Conservation (phyloP, 2,329 filamentous ascomycete genomes). For the Sporothrix brasiliensis region DNA sequence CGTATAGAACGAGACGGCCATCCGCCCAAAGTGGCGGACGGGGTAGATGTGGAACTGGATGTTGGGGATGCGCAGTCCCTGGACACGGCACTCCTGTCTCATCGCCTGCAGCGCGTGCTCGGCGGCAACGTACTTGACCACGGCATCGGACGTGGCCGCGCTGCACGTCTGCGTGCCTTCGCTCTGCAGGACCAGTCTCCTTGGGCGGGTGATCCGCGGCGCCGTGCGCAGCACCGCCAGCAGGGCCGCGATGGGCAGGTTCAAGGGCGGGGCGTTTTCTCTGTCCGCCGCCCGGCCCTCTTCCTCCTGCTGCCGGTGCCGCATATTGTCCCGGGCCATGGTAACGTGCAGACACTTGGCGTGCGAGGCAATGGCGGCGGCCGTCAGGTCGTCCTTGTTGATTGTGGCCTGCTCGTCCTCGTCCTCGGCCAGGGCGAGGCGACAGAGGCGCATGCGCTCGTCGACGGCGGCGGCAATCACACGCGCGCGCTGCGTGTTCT, state of each 20-base stretch:
- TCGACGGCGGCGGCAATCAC: neutral
- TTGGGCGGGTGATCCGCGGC: neutral
- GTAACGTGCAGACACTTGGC: constrained; percentile 9
- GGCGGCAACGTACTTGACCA: neutral
- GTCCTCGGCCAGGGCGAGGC: neutral
- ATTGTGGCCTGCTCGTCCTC: neutral
- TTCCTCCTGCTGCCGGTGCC: neutral
- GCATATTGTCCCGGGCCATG: neutral
- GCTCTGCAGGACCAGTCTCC: neutral
- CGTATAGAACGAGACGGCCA: neutral
- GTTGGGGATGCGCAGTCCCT: neutral
- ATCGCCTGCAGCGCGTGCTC: neutral
- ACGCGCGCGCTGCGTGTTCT: neutral
- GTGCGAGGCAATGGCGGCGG: constrained; percentile 6
- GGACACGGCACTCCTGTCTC: neutral
- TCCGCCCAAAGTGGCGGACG: neutral
- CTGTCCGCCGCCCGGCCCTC: too few species aligned
- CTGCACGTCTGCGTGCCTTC: neutral
- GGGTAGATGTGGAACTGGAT: constrained; percentile 12
- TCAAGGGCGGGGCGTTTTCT: too few species aligned
- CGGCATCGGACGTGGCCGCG: neutral
- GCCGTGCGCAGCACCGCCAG: neutral
- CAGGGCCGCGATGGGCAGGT: too few species aligned
- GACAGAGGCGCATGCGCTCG: neutral
- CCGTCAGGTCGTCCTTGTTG: constrained; percentile 11